Base-by-base conservation (phyloP, 2,329 filamentous ascomycete species). In the Byssochlamys sp. region DNA sequence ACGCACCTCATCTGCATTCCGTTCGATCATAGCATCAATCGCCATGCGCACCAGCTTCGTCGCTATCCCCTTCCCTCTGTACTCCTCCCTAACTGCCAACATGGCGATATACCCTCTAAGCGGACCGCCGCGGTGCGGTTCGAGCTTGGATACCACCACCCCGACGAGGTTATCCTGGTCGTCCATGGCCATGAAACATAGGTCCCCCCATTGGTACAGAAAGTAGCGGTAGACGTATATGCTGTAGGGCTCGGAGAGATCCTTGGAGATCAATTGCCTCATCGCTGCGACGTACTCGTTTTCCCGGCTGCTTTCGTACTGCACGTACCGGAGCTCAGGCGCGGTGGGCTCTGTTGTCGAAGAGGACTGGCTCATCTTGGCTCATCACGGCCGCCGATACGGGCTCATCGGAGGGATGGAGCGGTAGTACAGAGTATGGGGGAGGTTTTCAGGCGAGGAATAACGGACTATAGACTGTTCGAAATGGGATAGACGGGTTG, bases 211-310 rank as follows among this genome's bases (percentile, higher is more conserved):
- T 81, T 97, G 91, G 70, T 95, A 96, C 19, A 99, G 79, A 67
- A 99, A 99, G 73, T 99, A 99, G 31, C 94, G 86, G 74, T 97
- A 99, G 58, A 99, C 94, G 77, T 99, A 99, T 71, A 99, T 97
- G 75, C 92, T 97, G 73, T 99, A 99, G 1, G 94, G 94, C 73
- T 99, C 94, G 65, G 92, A 97, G 54, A 99, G 81, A 71, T 97
- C 94, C 68, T 92, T 95, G 51, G 91, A 94, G 68, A 99, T 99
- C 69, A 99, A 78, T 58, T 91, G 86, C 57, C 92, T 86, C 73
- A 99, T 96, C 49, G 90, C 85, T 35, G 91, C 85, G 49, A 99
- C 84, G 70, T 94, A 86, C 57, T 78, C 75, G 55, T 81, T 79
- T 68, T 87, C 85, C 62, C 83, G 82, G 54, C 78, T 70, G 56